Percentiles rank a stretch among this genome's conserved stretches.
phyloP scores from a whole-genome alignment of 169 alveolate genomes.

The Plasmodium vivax region DNA sequence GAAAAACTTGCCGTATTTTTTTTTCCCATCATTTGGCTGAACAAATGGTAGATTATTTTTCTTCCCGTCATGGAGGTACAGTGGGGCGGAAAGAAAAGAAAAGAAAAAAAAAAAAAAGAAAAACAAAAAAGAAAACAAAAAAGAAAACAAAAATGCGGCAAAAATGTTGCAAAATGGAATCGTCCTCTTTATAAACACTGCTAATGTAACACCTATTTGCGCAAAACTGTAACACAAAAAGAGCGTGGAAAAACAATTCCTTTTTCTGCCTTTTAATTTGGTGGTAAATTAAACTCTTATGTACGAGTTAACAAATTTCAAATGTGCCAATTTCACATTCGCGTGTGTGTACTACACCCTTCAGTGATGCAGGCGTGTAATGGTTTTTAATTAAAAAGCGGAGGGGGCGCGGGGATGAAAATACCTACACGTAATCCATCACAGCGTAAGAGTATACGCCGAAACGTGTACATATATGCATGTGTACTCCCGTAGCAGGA shows the following conservation, averaged over 20 bases:
- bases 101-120: background rate
- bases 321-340: slow-evolving; percentile 1
- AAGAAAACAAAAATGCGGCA: background rate
- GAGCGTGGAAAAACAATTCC: background rate
- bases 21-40: background rate
- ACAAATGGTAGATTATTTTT: background rate
- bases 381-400: background rate
- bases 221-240: background rate
- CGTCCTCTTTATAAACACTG: background rate
- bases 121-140: background rate
- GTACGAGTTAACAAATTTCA: background rate
- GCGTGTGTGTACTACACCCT: slow-evolving; percentile 3
- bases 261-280: background rate
- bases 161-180: background rate
- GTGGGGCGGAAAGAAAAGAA: background rate
- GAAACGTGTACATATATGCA: background rate
- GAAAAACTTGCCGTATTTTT: background rate
- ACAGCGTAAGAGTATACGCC: background rate
- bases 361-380: background rate
- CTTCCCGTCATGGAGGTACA: background rate
- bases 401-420: background rate
- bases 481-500: background rate
- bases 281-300: background rate
- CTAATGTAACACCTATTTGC: background rate
- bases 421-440: background rate